phyloP scores from a whole-genome alignment of 1,284 basidiomycete genomes.

The Ceratobasidium theobromae region DNA sequence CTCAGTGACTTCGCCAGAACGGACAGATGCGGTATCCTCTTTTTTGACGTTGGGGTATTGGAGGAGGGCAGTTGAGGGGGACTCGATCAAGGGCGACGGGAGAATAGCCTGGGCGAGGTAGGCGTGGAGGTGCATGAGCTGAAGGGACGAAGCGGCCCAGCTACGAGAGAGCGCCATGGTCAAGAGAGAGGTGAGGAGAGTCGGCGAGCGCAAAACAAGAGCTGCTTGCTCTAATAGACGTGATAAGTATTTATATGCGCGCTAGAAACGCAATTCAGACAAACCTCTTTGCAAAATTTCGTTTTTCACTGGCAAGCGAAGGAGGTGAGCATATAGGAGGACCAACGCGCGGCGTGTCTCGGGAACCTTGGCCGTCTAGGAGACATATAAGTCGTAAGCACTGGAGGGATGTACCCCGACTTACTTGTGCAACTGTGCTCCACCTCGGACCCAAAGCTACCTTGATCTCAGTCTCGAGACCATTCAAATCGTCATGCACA shows the following conservation, averaged over 20 bases:
- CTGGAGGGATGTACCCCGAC: background rate
- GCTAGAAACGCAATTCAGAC: constrained; percentile 32
- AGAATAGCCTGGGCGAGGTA: constrained; percentile 84
- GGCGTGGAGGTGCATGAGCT: constrained; percentile 81
- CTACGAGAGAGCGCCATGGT: constrained; percentile 84
- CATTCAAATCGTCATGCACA: constrained; percentile 23
- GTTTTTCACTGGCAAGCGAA: constrained; percentile 67
- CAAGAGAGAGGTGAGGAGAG: constrained; percentile 79
- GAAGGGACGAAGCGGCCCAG: constrained; percentile 84
- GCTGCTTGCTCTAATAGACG: constrained; percentile 59
- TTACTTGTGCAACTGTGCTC: constrained; percentile 21
- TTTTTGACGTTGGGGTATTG: constrained; percentile 75
- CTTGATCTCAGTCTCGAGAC: constrained; percentile 28
- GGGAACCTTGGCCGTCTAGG: constrained; percentile 23
- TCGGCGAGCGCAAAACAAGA: constrained; percentile 68
- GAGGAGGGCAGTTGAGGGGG: constrained; percentile 48
- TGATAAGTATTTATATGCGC: background rate
- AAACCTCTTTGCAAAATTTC: constrained; percentile 63
- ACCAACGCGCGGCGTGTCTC: constrained; percentile 58
- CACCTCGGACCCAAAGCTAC: constrained; percentile 15
- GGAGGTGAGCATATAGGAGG: constrained; percentile 83
- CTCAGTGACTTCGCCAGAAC: constrained; percentile 27
- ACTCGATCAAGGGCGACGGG: constrained; percentile 43
- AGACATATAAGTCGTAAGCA: background rate
- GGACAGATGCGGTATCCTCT: constrained; percentile 40